phyloP scores from a whole-genome alignment of 1,139 yeast species.

The Candida sojae region DNA sequence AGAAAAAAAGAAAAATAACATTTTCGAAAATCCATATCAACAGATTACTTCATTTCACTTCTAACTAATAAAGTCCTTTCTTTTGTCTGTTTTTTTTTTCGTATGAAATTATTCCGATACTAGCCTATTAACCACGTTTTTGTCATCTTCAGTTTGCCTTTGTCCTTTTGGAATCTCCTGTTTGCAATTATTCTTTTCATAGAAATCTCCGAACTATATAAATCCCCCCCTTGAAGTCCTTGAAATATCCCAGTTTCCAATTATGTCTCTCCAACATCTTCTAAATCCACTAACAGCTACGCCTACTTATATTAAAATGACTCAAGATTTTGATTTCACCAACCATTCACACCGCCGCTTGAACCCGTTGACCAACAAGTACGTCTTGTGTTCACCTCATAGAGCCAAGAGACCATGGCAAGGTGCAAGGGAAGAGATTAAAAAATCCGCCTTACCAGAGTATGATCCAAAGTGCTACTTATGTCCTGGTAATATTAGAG shows the following conservation, averaged over 20 bases:
- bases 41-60: not conserved
- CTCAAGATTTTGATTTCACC: slow-evolving; percentile 45
- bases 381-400: slow-evolving; percentile 77
- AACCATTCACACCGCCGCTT: slow-evolving; percentile 68
- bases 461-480: slow-evolving; percentile 71
- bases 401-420: slow-evolving; percentile 82
- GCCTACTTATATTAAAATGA: slow-evolving; percentile 22
- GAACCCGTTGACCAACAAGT: slow-evolving; percentile 64
- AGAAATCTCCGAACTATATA: not conserved
- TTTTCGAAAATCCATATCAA: not conserved
- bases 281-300: slow-evolving; percentile 25
- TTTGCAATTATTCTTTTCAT: not conserved
- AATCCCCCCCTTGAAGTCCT: not conserved
- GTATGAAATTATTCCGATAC: not conserved
- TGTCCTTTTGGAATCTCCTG: not conserved
- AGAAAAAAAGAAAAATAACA: not conserved
- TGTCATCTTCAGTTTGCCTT: not conserved
- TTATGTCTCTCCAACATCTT: slow-evolving; percentile 21
- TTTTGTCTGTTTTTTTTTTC: not conserved
- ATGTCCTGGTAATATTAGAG: slow-evolving; percentile 73
- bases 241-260: not conserved
- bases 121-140: not conserved
- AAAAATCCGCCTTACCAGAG: slow-evolving; percentile 45
- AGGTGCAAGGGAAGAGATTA: slow-evolving; percentile 64
- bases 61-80: not conserved